These are phyloP conservation scores for Colletotrichum phormii DNA, from an alignment of 2,329 filamentous ascomycete genomes.

Conservation along the genomic window DNA sequence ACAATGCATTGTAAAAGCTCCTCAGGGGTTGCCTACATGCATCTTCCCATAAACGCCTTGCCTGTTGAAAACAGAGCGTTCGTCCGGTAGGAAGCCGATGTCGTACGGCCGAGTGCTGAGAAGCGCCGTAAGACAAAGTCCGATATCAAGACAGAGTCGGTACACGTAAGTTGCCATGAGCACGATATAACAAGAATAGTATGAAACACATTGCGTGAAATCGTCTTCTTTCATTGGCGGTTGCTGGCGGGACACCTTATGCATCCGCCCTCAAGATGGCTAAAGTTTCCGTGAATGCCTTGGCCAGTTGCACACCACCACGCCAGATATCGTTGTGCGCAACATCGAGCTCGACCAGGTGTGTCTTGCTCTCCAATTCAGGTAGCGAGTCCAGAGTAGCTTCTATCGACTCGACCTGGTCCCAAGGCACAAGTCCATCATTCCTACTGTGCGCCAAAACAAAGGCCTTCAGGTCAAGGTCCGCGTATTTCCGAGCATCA, in stretches of 20 bases:
- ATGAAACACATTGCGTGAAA: neutral
- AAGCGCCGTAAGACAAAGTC: neutral
- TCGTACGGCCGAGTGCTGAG: neutral
- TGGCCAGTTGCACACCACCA: slow-evolving; percentile 9
- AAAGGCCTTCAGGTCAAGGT: slow-evolving; percentile 1
- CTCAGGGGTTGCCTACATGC: neutral
- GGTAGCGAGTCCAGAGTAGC: neutral
- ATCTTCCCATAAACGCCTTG: neutral
- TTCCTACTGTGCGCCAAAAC: slow-evolving; percentile 25
- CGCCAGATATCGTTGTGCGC: slow-evolving; percentile 28
- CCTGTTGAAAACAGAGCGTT: neutral
- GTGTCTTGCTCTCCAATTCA: neutral
- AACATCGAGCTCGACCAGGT: slow-evolving; percentile 7
- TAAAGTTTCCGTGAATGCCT: slow-evolving; percentile 12
- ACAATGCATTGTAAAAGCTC: neutral
- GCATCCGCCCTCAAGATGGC: neutral
- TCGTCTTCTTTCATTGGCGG: neutral
- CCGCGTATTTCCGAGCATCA: slow-evolving; percentile 36
- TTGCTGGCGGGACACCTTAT: neutral
- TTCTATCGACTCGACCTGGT: slow-evolving; percentile 10
- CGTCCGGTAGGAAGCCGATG: neutral
- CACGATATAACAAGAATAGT: neutral
- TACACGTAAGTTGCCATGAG: neutral
- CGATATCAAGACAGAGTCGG: neutral
- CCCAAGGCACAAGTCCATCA: slow-evolving; percentile 25